phyloP scores from a whole-genome alignment of 2,329 filamentous ascomycete species.

The Dactylella cylindrospora region DNA sequence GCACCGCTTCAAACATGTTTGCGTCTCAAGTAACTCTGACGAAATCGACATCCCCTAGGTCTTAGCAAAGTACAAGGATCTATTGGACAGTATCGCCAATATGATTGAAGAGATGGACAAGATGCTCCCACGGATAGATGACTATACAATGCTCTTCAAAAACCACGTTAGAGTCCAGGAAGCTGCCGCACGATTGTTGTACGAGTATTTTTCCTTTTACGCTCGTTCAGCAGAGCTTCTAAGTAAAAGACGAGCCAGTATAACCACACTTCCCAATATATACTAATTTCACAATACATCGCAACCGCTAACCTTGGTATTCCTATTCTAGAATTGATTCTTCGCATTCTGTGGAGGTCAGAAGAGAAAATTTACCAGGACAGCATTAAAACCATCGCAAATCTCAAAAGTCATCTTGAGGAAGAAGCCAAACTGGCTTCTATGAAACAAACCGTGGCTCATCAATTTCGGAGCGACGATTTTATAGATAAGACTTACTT shows the following conservation, averaged over 20 bases:
- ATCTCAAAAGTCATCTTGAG: too few species aligned
- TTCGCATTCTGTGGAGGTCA: neutral
- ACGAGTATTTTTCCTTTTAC: constrained; percentile 6
- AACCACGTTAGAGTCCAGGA: neutral
- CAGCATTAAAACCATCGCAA: neutral
- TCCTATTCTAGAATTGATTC: neutral
- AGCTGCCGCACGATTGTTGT: neutral
- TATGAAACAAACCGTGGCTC: too few species aligned
- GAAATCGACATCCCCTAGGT: too few species aligned
- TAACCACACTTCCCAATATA: neutral
- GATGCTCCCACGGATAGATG: neutral
- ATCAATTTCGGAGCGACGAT: too few species aligned
- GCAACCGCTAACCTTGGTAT: too few species aligned
- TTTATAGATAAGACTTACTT: too few species aligned
- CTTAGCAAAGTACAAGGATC: too few species aligned
- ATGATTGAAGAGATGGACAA: neutral
- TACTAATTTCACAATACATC: too few species aligned
- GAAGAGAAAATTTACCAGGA: constrained; percentile 3
- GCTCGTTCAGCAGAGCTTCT: constrained; percentile 3
- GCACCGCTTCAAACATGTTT: too few species aligned
- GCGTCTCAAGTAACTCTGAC: too few species aligned
- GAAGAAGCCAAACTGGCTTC: too few species aligned
- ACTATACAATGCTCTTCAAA: neutral
- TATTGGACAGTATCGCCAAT: neutral
- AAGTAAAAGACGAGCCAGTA: neutral